Conservation (phyloP, 23 red algal genomes). For the Gracilaria vermiculophylla region DNA sequence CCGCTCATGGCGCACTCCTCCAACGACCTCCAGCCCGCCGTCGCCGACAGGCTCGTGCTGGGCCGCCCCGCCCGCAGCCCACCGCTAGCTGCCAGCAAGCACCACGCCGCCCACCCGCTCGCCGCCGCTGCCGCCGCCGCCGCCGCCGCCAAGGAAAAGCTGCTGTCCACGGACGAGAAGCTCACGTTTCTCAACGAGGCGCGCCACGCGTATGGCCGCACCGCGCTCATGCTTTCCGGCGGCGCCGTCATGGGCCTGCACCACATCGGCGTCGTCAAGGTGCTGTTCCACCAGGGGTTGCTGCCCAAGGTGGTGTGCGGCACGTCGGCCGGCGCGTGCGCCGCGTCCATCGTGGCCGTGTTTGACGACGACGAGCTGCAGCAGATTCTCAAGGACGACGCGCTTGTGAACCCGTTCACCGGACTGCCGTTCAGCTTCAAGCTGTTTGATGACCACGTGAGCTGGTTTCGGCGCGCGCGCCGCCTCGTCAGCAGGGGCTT, state of each 20-base stretch:
- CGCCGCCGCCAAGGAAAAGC: background rate
- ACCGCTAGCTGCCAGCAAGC: background rate
- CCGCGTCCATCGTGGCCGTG: slow-evolving; percentile 81
- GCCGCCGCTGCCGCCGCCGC: too few species aligned
- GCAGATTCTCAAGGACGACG: slow-evolving; percentile 51
- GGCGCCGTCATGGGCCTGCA: slow-evolving; percentile 87
- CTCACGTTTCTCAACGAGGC: slow-evolving; percentile 90
- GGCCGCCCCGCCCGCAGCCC: background rate
- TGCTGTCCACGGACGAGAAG: slow-evolving; percentile 48
- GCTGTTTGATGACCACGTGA: slow-evolving; percentile 72
- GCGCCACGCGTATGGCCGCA: slow-evolving; percentile 93
- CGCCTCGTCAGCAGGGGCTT: slow-evolving; percentile 68
- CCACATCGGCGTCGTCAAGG: slow-evolving; percentile 92
- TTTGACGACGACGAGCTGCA: slow-evolving; percentile 76
- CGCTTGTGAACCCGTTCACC: slow-evolving; percentile 69
- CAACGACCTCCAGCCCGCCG: background rate
- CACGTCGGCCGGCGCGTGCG: slow-evolving; percentile 85
- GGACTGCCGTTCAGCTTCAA: slow-evolving; percentile 70
- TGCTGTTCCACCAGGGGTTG: slow-evolving; percentile 72
- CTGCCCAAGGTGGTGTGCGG: slow-evolving; percentile 92
- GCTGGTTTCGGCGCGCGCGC: slow-evolving; percentile 4
- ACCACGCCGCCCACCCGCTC: background rate
- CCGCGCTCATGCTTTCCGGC: slow-evolving; percentile 94
- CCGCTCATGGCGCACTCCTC: background rate
- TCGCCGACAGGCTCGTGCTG: background rate